These are phyloP conservation scores for Teunomyces stri DNA, from an alignment of 805 yeast genomes.

Conservation along the genomic window DNA sequence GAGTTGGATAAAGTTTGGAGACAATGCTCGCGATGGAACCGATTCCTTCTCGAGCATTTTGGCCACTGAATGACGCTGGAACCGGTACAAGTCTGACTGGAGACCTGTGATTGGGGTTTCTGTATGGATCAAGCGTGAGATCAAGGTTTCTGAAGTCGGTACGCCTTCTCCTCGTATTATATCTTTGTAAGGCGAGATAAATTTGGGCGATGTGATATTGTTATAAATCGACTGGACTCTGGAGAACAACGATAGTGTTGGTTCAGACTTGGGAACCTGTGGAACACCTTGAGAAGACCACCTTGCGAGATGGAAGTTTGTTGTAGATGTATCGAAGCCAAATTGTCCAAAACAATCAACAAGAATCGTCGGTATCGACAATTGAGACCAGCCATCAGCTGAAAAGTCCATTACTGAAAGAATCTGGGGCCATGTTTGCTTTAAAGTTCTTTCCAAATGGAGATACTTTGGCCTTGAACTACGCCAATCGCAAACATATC, in stretches of 20 bases:
- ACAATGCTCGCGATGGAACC: slow-evolving; percentile 22
- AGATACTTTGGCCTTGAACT: slow-evolving; percentile 29
- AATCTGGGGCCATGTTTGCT: slow-evolving; percentile 32
- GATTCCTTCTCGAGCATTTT: slow-evolving; percentile 59
- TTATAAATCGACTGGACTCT: slow-evolving; percentile 35
- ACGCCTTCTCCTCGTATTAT: not conserved
- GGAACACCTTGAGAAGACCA: slow-evolving; percentile 22
- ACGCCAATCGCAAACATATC: slow-evolving; percentile 36
- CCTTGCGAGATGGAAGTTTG: slow-evolving; percentile 30
- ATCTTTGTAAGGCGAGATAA: not conserved
- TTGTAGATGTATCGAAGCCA: not conserved
- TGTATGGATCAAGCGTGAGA: not conserved
- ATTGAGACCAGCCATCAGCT: slow-evolving; percentile 31
- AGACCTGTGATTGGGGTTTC: slow-evolving; percentile 35
- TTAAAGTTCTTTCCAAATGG: slow-evolving; percentile 22
- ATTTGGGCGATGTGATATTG: slow-evolving; percentile 26
- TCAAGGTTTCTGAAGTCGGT: not conserved
- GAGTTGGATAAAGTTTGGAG: slow-evolving; percentile 34
- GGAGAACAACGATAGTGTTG: slow-evolving; percentile 11
- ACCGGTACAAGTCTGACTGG: slow-evolving; percentile 49
- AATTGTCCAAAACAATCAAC: not conserved
- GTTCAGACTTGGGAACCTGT: not conserved
- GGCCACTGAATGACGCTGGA: slow-evolving; percentile 58
- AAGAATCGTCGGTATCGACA: not conserved
- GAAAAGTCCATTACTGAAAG: slow-evolving; percentile 44